These are phyloP conservation scores for Lactifluus piperatus DNA, from an alignment of 768 basidiomycete species.

Conservation along the genomic window DNA sequence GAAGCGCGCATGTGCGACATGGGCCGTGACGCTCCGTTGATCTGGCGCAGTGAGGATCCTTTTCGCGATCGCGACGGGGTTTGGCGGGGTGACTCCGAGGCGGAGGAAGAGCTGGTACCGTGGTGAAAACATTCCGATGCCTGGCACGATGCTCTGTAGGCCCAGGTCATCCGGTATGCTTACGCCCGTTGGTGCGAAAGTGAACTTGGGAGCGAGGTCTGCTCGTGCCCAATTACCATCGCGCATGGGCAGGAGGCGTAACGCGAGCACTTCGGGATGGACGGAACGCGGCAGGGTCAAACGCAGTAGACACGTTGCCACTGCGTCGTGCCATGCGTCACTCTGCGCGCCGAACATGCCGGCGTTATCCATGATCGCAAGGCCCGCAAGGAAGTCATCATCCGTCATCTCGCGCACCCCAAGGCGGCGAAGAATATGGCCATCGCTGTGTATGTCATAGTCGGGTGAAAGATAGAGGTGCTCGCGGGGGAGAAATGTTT, in stretches of 20 bases:
- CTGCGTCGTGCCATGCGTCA: constrained; percentile 9
- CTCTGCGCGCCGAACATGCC: not conserved
- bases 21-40: not conserved
- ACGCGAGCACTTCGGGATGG: not conserved
- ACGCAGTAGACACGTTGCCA: not conserved
- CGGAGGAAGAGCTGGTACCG: constrained; percentile 8
- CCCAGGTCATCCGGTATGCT: constrained; percentile 13
- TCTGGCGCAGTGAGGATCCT: constrained; percentile 5
- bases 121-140: not conserved
- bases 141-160: constrained; percentile 11
- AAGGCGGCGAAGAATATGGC: constrained; percentile 2
- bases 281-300: not conserved
- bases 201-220: not conserved
- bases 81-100: constrained; percentile 8
- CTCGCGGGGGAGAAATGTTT: not conserved
- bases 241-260: constrained; percentile 12
- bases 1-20: constrained; percentile 11
- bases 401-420: constrained; percentile 15
- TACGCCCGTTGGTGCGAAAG: constrained; percentile 3
- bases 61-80: constrained; percentile 5
- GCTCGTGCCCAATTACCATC: constrained; percentile 7
- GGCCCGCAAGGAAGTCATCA: constrained; percentile 3
- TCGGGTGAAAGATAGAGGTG: constrained; percentile 12
- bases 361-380: constrained; percentile 3
- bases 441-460: not conserved